Evolutionary conservation across 1,284 basidiomycete species (phyloP).

Genomic region (Sphaerobolus stellatus): DNA sequence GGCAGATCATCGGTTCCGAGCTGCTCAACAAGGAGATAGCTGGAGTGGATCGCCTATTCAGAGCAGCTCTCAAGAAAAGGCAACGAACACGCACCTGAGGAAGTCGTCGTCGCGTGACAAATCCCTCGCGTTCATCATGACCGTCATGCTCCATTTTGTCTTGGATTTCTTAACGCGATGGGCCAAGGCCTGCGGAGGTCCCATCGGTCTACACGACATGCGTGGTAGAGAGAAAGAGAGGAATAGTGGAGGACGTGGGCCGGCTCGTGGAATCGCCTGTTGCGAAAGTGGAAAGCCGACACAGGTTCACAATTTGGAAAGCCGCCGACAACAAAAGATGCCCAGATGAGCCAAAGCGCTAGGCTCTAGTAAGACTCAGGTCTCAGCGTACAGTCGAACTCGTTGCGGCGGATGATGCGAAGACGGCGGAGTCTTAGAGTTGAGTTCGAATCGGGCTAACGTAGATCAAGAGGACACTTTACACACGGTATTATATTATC

Average conservation of each 20-base stretch:
- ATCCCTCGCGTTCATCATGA: slow-evolving; percentile 84
- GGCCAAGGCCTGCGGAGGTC: neutral
- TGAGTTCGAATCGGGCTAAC: neutral
- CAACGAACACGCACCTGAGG: slow-evolving; percentile 46
- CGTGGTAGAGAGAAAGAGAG: neutral
- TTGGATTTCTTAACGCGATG: slow-evolving; percentile 10
- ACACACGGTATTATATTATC: too few species aligned
- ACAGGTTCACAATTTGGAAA: neutral
- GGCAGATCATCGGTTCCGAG: slow-evolving; percentile 73
- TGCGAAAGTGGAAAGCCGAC: neutral
- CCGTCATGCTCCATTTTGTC: slow-evolving; percentile 66
- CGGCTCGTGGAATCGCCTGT: neutral
- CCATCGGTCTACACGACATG: slow-evolving; percentile 3
- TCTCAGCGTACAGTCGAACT: too few species aligned
- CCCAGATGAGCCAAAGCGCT: too few species aligned
- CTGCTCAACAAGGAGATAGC: slow-evolving; percentile 78
- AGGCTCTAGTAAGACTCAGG: too few species aligned
- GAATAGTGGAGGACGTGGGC: slow-evolving; percentile 5
- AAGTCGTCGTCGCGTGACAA: slow-evolving; percentile 85
- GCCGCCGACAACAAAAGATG: too few species aligned
- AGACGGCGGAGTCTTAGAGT: too few species aligned
- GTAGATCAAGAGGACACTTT: slow-evolving; percentile 2
- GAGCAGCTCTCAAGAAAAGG: neutral
- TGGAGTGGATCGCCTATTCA: neutral
- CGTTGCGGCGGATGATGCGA: too few species aligned